Evolutionary conservation across 2,329 filamentous ascomycete species (phyloP), one percentile per base, ranked within the genome.

Genomic region (Sordariomycetes sp.): DNA sequence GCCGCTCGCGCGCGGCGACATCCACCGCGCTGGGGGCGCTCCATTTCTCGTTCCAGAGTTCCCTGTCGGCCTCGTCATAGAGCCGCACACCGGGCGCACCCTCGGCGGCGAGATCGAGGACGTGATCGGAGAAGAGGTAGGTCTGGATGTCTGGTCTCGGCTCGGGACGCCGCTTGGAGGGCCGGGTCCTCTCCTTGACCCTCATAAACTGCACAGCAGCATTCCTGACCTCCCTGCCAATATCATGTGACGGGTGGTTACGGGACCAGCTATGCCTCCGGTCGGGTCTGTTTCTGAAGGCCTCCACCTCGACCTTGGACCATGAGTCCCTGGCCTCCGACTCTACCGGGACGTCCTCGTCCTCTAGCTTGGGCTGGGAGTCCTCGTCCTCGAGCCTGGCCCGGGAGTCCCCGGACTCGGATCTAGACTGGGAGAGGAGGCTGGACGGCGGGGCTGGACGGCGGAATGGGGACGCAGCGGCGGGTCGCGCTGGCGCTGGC

Each of bases 91-190:
- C 65, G 1, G 64, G 68, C 61, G 65, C 74, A 22, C 74, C 71
- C 60, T 76, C 72, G 52, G 76, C 75, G 61, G 82, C 80, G 46
- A 83, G 76, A 59, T 83, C 78, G 46, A 83, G 70, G 2, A 81
- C 65, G 12, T 77, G 61, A 20, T 71, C 58, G 14, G 76, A 72
- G 48, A 78, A 67, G 25, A 75, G 65, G 60, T 75, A 74, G 60
- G 52, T 35, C 37, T 40, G 4, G 37, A 40, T 40, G 18, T 46
- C 40, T n/a, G 40, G 18, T 46, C 28, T 4, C 8, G 28, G 28
- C 28, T 32, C 4, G 28, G 28, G 28, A 32, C 28, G 28, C 28
- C 4, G 28, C 28, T 32, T 32, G 4, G 4, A 8, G 28, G 28
- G 4, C 28, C 28, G 28, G 28, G 28, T 32, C 28, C 28, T 32